These are phyloP conservation scores for Verbascum thapsus DNA, from an alignment of 257 asterid species.

Conservation along the genomic window DNA sequence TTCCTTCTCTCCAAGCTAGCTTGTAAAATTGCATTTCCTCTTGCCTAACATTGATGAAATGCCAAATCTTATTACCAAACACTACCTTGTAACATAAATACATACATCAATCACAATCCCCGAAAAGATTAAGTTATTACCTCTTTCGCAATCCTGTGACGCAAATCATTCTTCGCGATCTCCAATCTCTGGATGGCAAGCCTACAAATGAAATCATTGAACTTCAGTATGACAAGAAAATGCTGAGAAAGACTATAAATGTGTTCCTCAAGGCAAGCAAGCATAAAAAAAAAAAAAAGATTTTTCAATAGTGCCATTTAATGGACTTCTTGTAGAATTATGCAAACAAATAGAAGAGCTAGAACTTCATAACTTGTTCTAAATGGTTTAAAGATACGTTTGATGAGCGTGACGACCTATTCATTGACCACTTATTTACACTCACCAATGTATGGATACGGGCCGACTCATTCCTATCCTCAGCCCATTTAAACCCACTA, in stretches of 20 bases:
- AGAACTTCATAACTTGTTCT: no score
- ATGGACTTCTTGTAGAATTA: no score
- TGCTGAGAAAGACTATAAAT: slow-evolving; percentile 9
- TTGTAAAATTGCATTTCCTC: slow-evolving; percentile 95
- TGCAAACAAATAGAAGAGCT: no score
- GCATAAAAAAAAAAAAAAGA: not conserved
- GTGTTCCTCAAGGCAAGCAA: slow-evolving; percentile 11
- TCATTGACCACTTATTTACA: not conserved
- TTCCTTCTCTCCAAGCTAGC: slow-evolving; percentile 98
- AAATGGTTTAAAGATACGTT: no score
- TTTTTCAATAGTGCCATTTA: not conserved
- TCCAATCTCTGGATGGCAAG: slow-evolving; percentile 93
- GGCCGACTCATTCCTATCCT: not conserved
- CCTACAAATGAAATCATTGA: slow-evolving; percentile 46
- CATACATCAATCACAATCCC: slow-evolving; percentile 24
- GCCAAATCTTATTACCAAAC: slow-evolving; percentile 25
- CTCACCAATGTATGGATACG: not conserved
- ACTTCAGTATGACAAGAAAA: slow-evolving; percentile 28
- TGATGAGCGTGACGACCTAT: no score
- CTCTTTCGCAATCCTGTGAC: slow-evolving; percentile 92
- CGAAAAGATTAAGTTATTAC: slow-evolving; percentile 40
- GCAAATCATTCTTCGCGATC: slow-evolving; percentile 84
- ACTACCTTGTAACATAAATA: slow-evolving; percentile 7
- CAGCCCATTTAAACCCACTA: not conserved
- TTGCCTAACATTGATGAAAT: slow-evolving; percentile 57